Evolutionary conservation across 2,329 filamentous ascomycete genomes (phyloP).

Genomic region (Aspergillus candidus): DNA sequence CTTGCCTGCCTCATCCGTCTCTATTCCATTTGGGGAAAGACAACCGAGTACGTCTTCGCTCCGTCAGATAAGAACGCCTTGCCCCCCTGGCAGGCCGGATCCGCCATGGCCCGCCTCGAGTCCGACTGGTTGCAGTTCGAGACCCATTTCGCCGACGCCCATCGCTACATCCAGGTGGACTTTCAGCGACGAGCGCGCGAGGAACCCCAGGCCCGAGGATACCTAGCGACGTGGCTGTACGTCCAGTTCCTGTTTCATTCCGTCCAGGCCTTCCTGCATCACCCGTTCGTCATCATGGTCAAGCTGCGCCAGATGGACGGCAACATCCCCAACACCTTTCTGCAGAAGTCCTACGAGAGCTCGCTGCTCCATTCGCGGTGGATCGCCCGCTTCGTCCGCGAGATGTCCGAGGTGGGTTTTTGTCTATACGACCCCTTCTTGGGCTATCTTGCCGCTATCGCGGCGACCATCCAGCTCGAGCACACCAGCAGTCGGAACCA

Average conservation of each 20-base stretch:
- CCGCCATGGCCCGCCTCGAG: conserved; percentile 17
- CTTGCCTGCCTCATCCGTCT: conserved; percentile 18
- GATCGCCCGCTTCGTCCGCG: conserved; percentile 20
- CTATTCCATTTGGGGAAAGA: conserved; percentile 21
- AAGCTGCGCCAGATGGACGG: conserved; percentile 20
- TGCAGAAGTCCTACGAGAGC: conserved; percentile 25
- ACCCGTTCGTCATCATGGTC: conserved; percentile 23
- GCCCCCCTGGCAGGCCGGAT: conserved; percentile 21
- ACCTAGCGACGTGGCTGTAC: conserved; percentile 22
- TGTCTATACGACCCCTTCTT: conserved; percentile 20
- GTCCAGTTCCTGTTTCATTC: conserved; percentile 24
- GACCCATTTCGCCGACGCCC: conserved; percentile 21
- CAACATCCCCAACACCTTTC: conserved; percentile 20
- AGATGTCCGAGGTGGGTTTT: conserved; percentile 21
- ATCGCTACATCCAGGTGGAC: conserved; percentile 24
- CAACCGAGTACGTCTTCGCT: conserved; percentile 22
- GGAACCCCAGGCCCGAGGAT: conserved; percentile 16
- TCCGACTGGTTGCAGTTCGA: conserved; percentile 25
- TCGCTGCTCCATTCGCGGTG: conserved; percentile 24
- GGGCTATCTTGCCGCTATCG: conserved; percentile 23
- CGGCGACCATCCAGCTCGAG: conserved; percentile 24
- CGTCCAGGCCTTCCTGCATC: conserved; percentile 19
- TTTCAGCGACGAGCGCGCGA: conserved; percentile 19
- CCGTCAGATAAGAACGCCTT: conserved; percentile 9
- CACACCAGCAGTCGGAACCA: conserved; percentile 22